phyloP scores from a whole-genome alignment of 2,329 filamentous ascomycete genomes.

The Pseudocercospora eumusae region DNA sequence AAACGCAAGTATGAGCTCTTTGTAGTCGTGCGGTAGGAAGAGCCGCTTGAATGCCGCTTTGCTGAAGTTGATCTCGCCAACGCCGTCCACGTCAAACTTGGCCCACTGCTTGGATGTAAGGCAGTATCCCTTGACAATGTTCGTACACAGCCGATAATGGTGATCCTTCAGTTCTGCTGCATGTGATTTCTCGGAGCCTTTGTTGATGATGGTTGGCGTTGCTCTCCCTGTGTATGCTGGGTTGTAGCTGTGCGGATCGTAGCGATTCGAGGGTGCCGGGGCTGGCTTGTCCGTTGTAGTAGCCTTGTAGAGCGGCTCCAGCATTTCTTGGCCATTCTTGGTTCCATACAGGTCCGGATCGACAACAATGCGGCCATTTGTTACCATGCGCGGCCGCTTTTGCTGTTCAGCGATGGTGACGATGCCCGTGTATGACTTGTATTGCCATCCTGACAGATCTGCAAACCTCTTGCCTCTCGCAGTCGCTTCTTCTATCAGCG shows the following conservation, averaged over 20 bases:
- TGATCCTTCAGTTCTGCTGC: slow-evolving; percentile 16
- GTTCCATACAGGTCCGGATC: slow-evolving; percentile 14
- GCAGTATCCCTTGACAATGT: slow-evolving; percentile 38
- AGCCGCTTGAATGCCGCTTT: slow-evolving; percentile 37
- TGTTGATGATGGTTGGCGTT: slow-evolving; percentile 1
- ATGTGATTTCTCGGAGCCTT: slow-evolving; percentile 5
- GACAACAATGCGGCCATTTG: slow-evolving; percentile 20
- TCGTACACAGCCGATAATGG: slow-evolving; percentile 31
- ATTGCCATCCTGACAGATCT: slow-evolving; percentile 31
- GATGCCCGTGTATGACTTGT: slow-evolving; percentile 30
- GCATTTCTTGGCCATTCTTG: slow-evolving; percentile 11
- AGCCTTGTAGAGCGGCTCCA: slow-evolving; percentile 3
- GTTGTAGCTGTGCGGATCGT: background rate
- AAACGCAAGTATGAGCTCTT: slow-evolving; percentile 22
- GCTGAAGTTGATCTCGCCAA: slow-evolving; percentile 38
- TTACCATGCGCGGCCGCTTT: slow-evolving; percentile 16
- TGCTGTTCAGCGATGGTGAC: slow-evolving; percentile 15
- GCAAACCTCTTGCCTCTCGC: slow-evolving; percentile 30
- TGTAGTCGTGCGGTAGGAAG: slow-evolving; percentile 32
- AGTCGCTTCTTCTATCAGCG: slow-evolving; percentile 20
- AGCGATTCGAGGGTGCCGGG: background rate
- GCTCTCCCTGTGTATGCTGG: background rate
- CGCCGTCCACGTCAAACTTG: slow-evolving; percentile 31
- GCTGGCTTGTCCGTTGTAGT: background rate
- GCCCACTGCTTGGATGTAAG: slow-evolving; percentile 41